Conservation (phyloP, 2,329 filamentous ascomycete genomes). For the Aspergillus phoenicis region DNA sequence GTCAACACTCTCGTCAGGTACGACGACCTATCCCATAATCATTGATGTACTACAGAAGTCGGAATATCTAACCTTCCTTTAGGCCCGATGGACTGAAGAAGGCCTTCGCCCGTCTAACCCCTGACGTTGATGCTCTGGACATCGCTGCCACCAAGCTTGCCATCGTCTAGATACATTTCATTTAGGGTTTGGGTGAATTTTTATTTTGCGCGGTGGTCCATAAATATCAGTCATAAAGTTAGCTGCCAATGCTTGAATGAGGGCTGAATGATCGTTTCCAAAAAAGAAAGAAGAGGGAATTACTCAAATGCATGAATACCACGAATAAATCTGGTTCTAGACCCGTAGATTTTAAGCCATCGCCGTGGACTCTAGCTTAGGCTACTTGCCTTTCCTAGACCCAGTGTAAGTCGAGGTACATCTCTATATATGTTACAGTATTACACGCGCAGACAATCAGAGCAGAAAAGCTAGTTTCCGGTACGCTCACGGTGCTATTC, state of each 20-base stretch:
- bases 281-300: constrained; percentile 39
- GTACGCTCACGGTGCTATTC: too few relatives aligned
- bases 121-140: constrained; percentile 97
- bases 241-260: constrained; percentile 35
- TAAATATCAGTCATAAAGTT: constrained; percentile 39
- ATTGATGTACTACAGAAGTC: background rate
- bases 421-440: too few relatives aligned
- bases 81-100: constrained; percentile 98
- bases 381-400: background rate
- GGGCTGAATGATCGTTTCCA: constrained; percentile 39
- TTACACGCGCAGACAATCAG: too few relatives aligned
- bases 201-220: constrained; percentile 45
- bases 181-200: constrained; percentile 50
- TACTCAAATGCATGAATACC: constrained; percentile 29
- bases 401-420: background rate
- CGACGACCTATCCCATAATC: constrained; percentile 17
- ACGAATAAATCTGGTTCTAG: constrained; percentile 17
- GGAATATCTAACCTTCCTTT: constrained; percentile 11
- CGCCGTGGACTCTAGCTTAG: background rate
- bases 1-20: constrained; percentile 99
- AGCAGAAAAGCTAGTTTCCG: too few relatives aligned
- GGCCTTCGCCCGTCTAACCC: constrained; percentile 92
- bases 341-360: constrained; percentile 14
- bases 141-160: constrained; percentile 99
- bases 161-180: constrained; percentile 74